Evolutionary conservation across 2,329 filamentous ascomycete genomes (phyloP), one percentile per base, ranked within the genome.

Genomic region (Rutstroemia sp.): DNA sequence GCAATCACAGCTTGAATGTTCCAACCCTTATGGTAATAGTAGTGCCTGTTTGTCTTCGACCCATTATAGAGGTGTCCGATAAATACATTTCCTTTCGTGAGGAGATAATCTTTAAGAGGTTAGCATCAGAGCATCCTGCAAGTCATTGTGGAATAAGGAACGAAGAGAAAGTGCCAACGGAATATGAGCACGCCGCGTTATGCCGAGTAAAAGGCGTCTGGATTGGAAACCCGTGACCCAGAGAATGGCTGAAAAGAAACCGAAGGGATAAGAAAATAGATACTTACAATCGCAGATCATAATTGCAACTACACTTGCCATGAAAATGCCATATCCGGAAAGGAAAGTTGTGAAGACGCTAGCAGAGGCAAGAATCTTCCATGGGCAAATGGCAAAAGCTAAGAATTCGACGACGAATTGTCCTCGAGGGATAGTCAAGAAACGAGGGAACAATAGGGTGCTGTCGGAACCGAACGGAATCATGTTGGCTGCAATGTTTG

Each of bases 361-460:
- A 2, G 82, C 83, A 0, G 78, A 81, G 46, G 70, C 73, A 16
- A 86, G 72, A 59, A 87, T 86, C 69, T 84, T 84, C 83, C 82
- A 86, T 1, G 82, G 82, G 6, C 82, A 80, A 16, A 76, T 75
- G 75, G 80, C 85, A 37, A 77, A 78, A 0, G 67, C 72, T 16
- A 82, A 67, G 7, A 83, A 58, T 4, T 78, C 78, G 5, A 78
- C 76, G 19, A 83, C 68, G 47, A 81, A 70, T 59, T 78, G 77
- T 6, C 80, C 80, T 25, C 81, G 75, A 10, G 72, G 73, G 63
- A 84, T 80, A 58, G 80, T 81, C 61, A 83, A 67, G 63, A 75
- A 81, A n/a, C 71, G 69, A 0, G 80, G 79, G 46, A 77, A 71
- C 3, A 83, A 72, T 19, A 78, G 75, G 7, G 75, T 78, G 55